phyloP scores from a whole-genome alignment of 2,329 filamentous ascomycete species.

The Graphilbum fragrans region DNA sequence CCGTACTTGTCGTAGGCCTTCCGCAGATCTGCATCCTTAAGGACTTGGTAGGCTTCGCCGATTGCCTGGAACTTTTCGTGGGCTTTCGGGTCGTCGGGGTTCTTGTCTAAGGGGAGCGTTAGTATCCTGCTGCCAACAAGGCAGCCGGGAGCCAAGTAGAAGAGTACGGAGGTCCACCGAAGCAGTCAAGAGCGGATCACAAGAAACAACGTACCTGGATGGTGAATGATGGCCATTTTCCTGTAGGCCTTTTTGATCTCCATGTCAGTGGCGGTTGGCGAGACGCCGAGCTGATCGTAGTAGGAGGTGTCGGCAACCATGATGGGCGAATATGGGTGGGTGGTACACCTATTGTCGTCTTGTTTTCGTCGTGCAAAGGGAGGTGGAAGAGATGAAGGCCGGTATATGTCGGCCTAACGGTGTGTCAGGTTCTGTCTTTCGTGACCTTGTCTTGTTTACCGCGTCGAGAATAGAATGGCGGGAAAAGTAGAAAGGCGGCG shows the following conservation, averaged over 20 bases:
- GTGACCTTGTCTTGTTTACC: no score
- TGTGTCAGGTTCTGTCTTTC: no score
- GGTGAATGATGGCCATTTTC: slow-evolving; percentile 86
- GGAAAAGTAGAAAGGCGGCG: background rate
- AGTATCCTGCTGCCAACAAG: background rate
- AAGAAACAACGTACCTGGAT: slow-evolving; percentile 50
- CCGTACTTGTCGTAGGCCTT: slow-evolving; percentile 94
- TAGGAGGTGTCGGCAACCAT: slow-evolving; percentile 87
- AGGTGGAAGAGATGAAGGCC: no score
- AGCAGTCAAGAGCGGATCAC: background rate
- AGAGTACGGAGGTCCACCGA: background rate
- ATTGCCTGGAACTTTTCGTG: slow-evolving; percentile 91
- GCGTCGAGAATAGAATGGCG: background rate
- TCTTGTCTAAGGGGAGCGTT: slow-evolving; percentile 59
- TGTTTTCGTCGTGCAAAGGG: no score
- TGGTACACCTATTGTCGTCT: no score
- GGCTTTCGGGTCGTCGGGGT: slow-evolving; percentile 87
- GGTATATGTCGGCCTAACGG: no score
- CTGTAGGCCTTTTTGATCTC: slow-evolving; percentile 97
- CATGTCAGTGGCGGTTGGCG: slow-evolving; percentile 73
- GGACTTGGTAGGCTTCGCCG: slow-evolving; percentile 62
- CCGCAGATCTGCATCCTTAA: slow-evolving; percentile 77
- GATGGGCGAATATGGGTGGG: slow-evolving; percentile 15
- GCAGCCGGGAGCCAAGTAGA: background rate
- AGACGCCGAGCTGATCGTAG: slow-evolving; percentile 77